These are phyloP conservation scores for Aspergillus sparsus DNA, from an alignment of 495 filamentous ascomycete species.

Conservation along the genomic window DNA sequence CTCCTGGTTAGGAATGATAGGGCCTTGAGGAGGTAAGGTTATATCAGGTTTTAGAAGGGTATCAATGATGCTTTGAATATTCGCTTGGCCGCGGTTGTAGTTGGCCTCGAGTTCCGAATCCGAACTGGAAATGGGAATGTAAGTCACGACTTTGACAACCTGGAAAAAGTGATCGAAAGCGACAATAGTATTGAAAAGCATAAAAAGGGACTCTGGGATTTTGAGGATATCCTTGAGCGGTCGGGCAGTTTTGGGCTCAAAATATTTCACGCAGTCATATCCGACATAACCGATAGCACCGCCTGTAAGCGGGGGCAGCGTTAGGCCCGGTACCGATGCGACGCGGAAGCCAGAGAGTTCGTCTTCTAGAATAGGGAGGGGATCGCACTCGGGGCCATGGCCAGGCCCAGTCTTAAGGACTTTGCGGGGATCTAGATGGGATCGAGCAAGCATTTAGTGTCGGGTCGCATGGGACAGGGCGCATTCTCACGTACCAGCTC, in stretches of 20 bases:
- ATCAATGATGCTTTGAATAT: conserved; percentile 64
- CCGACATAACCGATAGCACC: conserved; percentile 96
- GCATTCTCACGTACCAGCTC: conserved; percentile 61
- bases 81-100: conserved; percentile 65
- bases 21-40: conserved; percentile 73
- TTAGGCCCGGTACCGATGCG: conserved; percentile 74
- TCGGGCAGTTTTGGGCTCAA: conserved; percentile 88
- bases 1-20: conserved; percentile 68
- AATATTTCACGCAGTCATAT: conserved; percentile 96
- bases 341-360: conserved; percentile 77
- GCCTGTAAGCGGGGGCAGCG: conserved; percentile 80
- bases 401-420: conserved; percentile 84
- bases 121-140: conserved; percentile 59
- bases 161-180: conserved; percentile 95
- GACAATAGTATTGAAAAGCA: conserved; percentile 95
- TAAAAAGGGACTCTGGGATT: conserved; percentile 92
- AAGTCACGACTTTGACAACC: conserved; percentile 88
- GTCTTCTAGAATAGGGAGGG: conserved; percentile 74
- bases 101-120: conserved; percentile 53
- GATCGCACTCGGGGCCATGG: conserved; percentile 80
- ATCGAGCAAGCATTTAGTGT: conserved; percentile 11
- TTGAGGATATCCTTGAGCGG: conserved; percentile 83
- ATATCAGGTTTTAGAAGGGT: conserved; percentile 70
- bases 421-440: conserved; percentile 68
- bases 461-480: conserved; percentile 13